Evolutionary conservation across 768 basidiomycete genomes (phyloP).

Genomic region (Boletus sp.): DNA sequence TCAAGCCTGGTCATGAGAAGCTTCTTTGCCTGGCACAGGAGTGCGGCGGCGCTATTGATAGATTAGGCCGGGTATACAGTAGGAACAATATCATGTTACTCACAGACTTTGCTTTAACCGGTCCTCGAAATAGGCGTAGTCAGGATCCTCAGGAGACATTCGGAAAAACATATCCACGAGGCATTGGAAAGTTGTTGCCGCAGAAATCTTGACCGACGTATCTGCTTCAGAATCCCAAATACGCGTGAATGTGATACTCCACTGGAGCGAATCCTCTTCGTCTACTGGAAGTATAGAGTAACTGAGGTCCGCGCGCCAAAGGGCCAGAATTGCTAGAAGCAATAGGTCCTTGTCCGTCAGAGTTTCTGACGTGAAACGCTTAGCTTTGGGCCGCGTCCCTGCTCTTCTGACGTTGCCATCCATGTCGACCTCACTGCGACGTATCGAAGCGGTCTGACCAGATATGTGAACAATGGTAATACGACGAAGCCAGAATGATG

Average conservation of each 20-base stretch:
- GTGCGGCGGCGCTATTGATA: conserved; percentile 17
- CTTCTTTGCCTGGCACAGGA: conserved; percentile 51
- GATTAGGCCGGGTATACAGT: not conserved
- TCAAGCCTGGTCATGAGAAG: conserved; percentile 60
- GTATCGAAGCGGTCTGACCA: conserved; percentile 45
- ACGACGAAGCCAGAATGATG: conserved; percentile 10
- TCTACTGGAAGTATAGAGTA: conserved; percentile 52
- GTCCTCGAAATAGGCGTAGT: conserved; percentile 34
- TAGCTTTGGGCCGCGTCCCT: conserved; percentile 57
- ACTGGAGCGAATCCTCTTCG: conserved; percentile 40
- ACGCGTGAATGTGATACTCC: conserved; percentile 46
- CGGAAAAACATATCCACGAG: conserved; percentile 44
- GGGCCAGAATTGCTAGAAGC: conserved; percentile 60
- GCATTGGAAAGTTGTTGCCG: conserved; percentile 47
- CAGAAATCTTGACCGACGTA: conserved; percentile 60
- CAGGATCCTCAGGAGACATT: conserved; percentile 38
- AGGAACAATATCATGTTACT: conserved; percentile 18
- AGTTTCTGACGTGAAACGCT: conserved; percentile 53
- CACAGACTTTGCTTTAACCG: conserved; percentile 51
- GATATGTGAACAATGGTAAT: conserved; percentile 8
- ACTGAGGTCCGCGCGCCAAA: conserved; percentile 57
- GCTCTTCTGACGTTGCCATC: conserved; percentile 52
- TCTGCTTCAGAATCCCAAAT: conserved; percentile 66
- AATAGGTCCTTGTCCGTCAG: conserved; percentile 69
- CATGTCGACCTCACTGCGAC: conserved; percentile 60